These are phyloP conservation scores for Conoideocrella luteorostrata DNA, from an alignment of 2,329 filamentous ascomycete genomes.

Conservation along the genomic window DNA sequence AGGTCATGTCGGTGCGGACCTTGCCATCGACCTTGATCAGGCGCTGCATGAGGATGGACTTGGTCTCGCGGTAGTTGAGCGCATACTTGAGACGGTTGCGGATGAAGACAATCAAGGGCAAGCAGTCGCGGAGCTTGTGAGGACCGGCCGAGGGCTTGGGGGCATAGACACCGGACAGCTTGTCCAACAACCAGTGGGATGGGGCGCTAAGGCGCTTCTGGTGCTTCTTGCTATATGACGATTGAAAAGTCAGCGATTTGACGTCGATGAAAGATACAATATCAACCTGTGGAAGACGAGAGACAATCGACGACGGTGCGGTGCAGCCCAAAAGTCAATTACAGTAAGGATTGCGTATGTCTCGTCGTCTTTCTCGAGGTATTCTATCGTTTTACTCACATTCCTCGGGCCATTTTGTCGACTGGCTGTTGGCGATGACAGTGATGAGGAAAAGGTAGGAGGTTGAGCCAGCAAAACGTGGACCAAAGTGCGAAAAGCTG, in stretches of 20 bases:
- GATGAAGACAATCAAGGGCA: slow-evolving; percentile 98
- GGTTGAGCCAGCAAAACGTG: slow-evolving; percentile 17
- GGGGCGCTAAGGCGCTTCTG: slow-evolving; percentile 99
- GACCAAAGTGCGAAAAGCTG: slow-evolving; percentile 20
- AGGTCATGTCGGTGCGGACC: slow-evolving; percentile 97
- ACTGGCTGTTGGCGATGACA: slow-evolving; percentile 30
- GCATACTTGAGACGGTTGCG: slow-evolving; percentile 98
- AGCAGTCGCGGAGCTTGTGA: slow-evolving; percentile 98
- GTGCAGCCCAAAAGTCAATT: too few species aligned
- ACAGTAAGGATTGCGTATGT: too few species aligned
- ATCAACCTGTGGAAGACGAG: too few species aligned
- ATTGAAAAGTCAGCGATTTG: slow-evolving; percentile 3
- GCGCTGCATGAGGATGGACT: slow-evolving; percentile 98
- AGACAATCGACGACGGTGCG: too few species aligned
- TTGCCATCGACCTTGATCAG: slow-evolving; percentile 99
- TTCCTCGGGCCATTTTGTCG: slow-evolving; percentile 60
- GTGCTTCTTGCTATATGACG: slow-evolving; percentile 81
- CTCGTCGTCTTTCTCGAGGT: too few species aligned
- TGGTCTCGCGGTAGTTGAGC: slow-evolving; percentile 96
- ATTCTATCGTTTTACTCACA: slow-evolving; percentile 37
- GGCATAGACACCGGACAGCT: slow-evolving; percentile 87
- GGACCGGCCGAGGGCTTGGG: slow-evolving; percentile 72
- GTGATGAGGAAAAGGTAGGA: slow-evolving; percentile 27
- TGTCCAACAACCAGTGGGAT: slow-evolving; percentile 99
- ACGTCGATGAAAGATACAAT: background rate